A percentile compares a stretch with the other conserved stretches of the same genome.
These are phyloP conservation scores for Globisporangium perplexum DNA, from an alignment of 352 stramenopile species.

Conservation along the genomic window DNA sequence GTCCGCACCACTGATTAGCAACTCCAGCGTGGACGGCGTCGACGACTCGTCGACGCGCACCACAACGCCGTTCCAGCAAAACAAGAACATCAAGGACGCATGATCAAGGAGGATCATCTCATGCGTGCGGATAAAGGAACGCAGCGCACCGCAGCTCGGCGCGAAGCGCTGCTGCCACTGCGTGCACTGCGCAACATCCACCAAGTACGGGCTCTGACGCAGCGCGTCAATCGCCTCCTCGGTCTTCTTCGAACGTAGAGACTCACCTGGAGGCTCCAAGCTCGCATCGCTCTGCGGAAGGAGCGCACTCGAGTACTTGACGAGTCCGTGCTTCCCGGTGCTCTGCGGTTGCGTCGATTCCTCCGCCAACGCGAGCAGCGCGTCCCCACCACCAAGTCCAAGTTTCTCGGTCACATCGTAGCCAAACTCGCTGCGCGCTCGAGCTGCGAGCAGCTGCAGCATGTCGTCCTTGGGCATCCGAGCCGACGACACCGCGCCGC, in stretches of 20 bases:
- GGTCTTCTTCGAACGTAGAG: slow-evolving; percentile 25
- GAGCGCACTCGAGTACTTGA: slow-evolving; percentile 37
- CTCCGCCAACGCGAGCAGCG: slow-evolving; percentile 10
- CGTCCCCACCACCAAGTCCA: slow-evolving; percentile 1
- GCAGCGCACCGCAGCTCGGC: slow-evolving; percentile 50
- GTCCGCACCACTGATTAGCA: slow-evolving; percentile 2
- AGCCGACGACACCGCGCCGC: not conserved
- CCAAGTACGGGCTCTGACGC: slow-evolving; percentile 47
- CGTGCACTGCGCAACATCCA: slow-evolving; percentile 53
- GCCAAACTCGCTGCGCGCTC: slow-evolving; percentile 9
- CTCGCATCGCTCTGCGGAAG: not conserved
- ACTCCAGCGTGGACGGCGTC: slow-evolving; percentile 45
- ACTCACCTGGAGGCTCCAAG: slow-evolving; percentile 35
- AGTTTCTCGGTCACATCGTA: slow-evolving; percentile 7
- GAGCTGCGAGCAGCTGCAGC: slow-evolving; percentile 5
- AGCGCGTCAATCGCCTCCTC: slow-evolving; percentile 42
- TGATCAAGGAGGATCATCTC: slow-evolving; percentile 81
- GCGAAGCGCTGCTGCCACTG: slow-evolving; percentile 56
- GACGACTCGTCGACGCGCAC: slow-evolving; percentile 54
- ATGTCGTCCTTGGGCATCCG: not conserved
- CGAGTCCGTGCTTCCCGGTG: slow-evolving; percentile 6
- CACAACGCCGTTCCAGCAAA: slow-evolving; percentile 52
- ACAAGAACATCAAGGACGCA: slow-evolving; percentile 57
- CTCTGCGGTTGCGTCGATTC: slow-evolving; percentile 6
- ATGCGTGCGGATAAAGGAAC: slow-evolving; percentile 69